A percentile compares a stretch with the other conserved stretches of the same genome.
Conservation (phyloP, 257 asterid genomes). For the Przewalskia tangutica region DNA sequence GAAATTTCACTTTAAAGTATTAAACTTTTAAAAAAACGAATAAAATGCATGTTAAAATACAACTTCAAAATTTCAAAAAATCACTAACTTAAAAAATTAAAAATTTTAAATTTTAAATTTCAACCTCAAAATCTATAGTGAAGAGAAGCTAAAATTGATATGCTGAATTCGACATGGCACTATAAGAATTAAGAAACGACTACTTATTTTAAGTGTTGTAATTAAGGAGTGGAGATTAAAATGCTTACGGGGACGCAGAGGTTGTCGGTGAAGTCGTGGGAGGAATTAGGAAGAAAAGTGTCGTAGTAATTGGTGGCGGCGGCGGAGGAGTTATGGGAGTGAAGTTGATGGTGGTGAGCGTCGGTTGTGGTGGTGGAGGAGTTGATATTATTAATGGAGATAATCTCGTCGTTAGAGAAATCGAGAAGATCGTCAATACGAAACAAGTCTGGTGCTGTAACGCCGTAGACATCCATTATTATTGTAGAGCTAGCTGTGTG, state of each 20-base stretch:
- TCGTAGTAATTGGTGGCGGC: neutral
- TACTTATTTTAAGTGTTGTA: neutral
- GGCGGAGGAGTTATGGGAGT: conserved; percentile 7
- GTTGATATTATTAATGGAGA: conserved; percentile 25
- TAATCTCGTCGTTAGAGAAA: conserved; percentile 40
- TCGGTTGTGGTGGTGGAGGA: conserved; percentile 9
- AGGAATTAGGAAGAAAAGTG: conserved; percentile 10
- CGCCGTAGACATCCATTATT: conserved; percentile 49
- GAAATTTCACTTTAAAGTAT: too few species aligned
- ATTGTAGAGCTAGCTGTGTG: neutral
- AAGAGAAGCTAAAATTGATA: too few species aligned
- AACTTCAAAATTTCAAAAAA: too few species aligned
- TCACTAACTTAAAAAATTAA: too few species aligned
- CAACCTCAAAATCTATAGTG: too few species aligned
- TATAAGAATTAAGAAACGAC: too few species aligned
- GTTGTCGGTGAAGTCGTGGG: conserved; percentile 36
- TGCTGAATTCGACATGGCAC: too few species aligned
- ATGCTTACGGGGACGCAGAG: conserved; percentile 43
- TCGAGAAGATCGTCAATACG: conserved; percentile 54
- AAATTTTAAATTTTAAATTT: too few species aligned
- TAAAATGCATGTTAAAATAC: too few species aligned
- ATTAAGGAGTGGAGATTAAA: neutral
- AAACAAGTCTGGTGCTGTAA: conserved; percentile 19
- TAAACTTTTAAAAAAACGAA: too few species aligned
- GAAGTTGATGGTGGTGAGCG: conserved; percentile 25